A percentile compares a stretch with the other conserved stretches of the same genome.
These are phyloP conservation scores for Schrenkiella parvula DNA, from an alignment of 345 rosid species.

Conservation along the genomic window DNA sequence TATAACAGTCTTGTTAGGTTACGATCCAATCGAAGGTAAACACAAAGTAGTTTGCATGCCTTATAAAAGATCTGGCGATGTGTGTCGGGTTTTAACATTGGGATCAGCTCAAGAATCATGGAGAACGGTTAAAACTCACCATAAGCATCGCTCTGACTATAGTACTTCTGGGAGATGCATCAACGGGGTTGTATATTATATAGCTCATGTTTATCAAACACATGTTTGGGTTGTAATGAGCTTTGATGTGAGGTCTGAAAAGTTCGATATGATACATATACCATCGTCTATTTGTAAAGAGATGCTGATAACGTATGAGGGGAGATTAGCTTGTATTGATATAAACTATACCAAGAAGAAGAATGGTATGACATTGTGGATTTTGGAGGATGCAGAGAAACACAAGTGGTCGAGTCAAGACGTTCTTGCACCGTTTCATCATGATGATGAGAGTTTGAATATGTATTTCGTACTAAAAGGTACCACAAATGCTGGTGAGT, in stretches of 20 bases:
- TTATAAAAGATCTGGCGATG: neutral
- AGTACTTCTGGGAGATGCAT: neutral
- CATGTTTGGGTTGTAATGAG: neutral
- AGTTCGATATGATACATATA: neutral
- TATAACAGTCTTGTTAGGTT: neutral
- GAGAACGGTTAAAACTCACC: neutral
- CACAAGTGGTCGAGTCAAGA: neutral
- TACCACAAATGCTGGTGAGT: neutral
- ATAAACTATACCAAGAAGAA: neutral
- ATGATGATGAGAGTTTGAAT: neutral
- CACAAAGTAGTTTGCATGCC: conserved; percentile 4
- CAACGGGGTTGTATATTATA: neutral
- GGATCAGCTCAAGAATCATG: neutral
- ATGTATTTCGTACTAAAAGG: neutral
- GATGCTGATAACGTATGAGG: neutral
- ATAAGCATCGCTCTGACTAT: neutral
- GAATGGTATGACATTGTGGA: no score
- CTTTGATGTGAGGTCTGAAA: neutral
- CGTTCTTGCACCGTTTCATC: neutral
- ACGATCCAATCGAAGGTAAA: neutral
- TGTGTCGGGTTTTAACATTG: neutral
- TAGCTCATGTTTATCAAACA: neutral
- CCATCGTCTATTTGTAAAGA: neutral
- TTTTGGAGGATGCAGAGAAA: neutral
- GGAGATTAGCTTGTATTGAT: neutral